Conservation (phyloP, 23 red algal species). For the Pyropia yezoensis region DNA sequence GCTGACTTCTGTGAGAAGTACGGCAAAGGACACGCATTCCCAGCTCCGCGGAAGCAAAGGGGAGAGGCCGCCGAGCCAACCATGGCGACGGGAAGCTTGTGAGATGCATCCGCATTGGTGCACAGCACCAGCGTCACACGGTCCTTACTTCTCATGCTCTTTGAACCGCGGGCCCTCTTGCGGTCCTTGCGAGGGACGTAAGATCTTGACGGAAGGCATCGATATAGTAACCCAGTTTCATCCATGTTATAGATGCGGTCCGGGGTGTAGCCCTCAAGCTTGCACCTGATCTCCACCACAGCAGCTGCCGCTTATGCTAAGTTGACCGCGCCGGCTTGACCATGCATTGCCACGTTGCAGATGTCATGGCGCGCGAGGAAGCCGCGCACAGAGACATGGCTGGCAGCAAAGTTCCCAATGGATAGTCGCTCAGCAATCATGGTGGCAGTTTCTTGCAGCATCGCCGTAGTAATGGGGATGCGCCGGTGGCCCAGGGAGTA, state of each 20-base stretch:
- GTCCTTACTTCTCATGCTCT: conserved; percentile 14
- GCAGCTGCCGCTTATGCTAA: no score
- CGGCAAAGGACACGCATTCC: not conserved
- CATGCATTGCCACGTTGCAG: no score
- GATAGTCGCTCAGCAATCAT: no score
- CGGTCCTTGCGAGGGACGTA: conserved; percentile 1
- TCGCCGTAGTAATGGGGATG: no score
- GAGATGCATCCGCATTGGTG: conserved; percentile 2
- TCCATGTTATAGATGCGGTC: conserved; percentile 23
- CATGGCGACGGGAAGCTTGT: not conserved
- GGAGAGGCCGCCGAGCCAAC: not conserved
- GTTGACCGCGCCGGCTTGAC: no score
- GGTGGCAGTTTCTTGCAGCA: no score
- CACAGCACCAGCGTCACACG: conserved; percentile 1
- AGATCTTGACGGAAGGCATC: conserved; percentile 3
- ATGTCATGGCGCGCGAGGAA: no score
- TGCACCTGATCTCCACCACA: no score
- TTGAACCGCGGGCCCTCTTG: conserved; percentile 4
- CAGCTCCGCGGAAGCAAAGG: not conserved
- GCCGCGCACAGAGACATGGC: no score
- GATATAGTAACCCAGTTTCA: conserved; percentile 19
- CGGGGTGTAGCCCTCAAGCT: no score
- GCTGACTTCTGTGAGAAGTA: not conserved
- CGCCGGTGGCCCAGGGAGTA: no score
- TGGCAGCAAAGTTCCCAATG: no score